Evolutionary conservation across 768 basidiomycete genomes (phyloP).

Genomic region (Pisolithus sp.): DNA sequence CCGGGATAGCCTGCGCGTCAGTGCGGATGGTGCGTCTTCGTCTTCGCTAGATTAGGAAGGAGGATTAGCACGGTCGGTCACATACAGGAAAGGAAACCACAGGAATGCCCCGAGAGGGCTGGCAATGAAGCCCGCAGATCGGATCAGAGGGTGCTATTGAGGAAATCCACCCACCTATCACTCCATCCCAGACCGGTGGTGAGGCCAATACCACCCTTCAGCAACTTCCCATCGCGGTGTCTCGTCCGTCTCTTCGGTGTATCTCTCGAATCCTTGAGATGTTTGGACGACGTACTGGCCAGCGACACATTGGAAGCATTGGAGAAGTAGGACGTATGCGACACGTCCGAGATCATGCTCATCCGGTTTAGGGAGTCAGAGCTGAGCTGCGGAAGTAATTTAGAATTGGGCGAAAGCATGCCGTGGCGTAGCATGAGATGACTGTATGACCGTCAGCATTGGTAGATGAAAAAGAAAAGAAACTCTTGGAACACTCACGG

Average conservation of each 20-base stretch:
- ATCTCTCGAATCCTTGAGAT: conserved; percentile 48
- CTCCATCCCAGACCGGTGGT: conserved; percentile 74
- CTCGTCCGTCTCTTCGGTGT: conserved; percentile 49
- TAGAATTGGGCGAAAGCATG: conserved; percentile 59
- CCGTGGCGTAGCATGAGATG: conserved; percentile 64
- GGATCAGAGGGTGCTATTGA: background rate
- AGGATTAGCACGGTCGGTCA: background rate
- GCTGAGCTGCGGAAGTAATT: conserved; percentile 38
- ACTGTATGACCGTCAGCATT: conserved; percentile 24
- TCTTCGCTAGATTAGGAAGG: conserved; percentile 45
- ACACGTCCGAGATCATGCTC: conserved; percentile 21
- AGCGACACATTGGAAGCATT: conserved; percentile 14
- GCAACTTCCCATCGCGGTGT: conserved; percentile 53
- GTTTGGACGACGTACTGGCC: conserved; percentile 20
- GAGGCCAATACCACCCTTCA: conserved; percentile 59
- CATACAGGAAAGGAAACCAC: conserved; percentile 1
- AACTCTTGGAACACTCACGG: conserved; percentile 42
- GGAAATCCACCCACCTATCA: conserved; percentile 45
- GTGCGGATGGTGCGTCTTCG: conserved; percentile 63
- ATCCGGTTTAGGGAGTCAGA: conserved; percentile 14
- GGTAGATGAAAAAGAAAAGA: background rate
- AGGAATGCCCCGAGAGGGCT: background rate
- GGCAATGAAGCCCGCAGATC: background rate
- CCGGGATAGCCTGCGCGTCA: conserved; percentile 56
- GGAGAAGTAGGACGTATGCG: conserved; percentile 20